These are phyloP conservation scores for Septoria linicola DNA, from an alignment of 2,329 filamentous ascomycete genomes.

Conservation along the genomic window DNA sequence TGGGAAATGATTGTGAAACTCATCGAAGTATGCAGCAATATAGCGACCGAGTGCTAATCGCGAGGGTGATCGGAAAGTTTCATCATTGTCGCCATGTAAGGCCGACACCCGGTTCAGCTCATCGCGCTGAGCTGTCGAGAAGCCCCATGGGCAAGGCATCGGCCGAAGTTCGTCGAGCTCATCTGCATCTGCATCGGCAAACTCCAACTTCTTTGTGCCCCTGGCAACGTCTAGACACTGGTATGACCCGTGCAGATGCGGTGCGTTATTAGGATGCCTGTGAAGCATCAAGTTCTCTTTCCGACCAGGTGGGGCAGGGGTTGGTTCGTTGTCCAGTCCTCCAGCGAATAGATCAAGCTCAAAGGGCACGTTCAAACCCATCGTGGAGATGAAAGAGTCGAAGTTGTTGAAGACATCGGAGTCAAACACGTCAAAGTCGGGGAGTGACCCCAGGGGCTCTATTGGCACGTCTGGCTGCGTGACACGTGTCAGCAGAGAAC, in stretches of 20 bases:
- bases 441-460: too few species aligned
- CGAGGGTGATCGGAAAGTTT: conserved; percentile 1
- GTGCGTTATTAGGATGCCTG: background rate
- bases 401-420: conserved; percentile 12
- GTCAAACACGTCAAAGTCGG: conserved; percentile 1
- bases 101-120: background rate
- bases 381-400: conserved; percentile 17
- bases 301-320: background rate
- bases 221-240: background rate
- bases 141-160: conserved; percentile 12
- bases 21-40: conserved; percentile 12
- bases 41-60: conserved; percentile 2
- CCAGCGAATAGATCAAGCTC: conserved; percentile 5
- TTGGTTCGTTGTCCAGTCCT: background rate
- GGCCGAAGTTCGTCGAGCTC: conserved; percentile 5
- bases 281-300: conserved; percentile 3
- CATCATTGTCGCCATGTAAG: background rate
- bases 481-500: too few species aligned
- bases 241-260: background rate
- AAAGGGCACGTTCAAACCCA: conserved; percentile 13
- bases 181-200: conserved; percentile 8
- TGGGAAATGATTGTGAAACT: conserved; percentile 8
- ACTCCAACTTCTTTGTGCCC: background rate
- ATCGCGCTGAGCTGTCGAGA: background rate
- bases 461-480: too few species aligned